Evolutionary conservation across 345 rosid genomes (phyloP), one percentile per base, ranked within the genome.

Genomic region (Brassica carinata): DNA sequence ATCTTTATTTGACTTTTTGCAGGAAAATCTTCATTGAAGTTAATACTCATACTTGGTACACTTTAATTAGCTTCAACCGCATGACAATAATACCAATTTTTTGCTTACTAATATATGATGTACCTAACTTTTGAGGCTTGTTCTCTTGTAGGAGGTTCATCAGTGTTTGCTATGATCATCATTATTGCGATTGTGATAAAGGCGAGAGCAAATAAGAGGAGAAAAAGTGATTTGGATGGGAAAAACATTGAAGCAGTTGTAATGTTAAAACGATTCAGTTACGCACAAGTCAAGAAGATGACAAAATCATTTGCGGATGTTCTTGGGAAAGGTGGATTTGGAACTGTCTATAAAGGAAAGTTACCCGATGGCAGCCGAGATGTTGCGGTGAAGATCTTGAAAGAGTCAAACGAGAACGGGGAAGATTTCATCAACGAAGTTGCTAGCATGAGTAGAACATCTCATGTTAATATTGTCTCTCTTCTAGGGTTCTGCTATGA

Each of bases 401-500:
- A 85, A 0, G 34, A 64, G 7, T 58, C 67, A 8, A 59, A 73
- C 2, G 85, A 66, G 5, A 67, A 84, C 6, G 89, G 87, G 0
- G 85, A 87, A 69, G 89, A 84, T 3, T 87, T 88, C 71, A 84
- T 76, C 61, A 76, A 76, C 30, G 79, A 76, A 68, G 67, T 76
- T 15, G 73, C 79, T 68, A 76, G 79, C 68, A 76, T 76, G 79
- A 76, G 79, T 58, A 84, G 83, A 55, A 88, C 89, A 58, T 85
- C 88, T 9, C 91, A 88, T 72, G 84, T 88, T 8, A 87, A 88
- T 59, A 63, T 88, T 3, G 90, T 87, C 1, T 4, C 72, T 43
- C 59, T 87, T 1, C 72, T 87, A 10, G 90, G 90, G 3, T 88
- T 84, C 18, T 88, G 92, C 74, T 85, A 81, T 14, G 78, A 82